phyloP scores from a whole-genome alignment of 2,329 filamentous ascomycete genomes.

The Apiospora rasikravindrae region DNA sequence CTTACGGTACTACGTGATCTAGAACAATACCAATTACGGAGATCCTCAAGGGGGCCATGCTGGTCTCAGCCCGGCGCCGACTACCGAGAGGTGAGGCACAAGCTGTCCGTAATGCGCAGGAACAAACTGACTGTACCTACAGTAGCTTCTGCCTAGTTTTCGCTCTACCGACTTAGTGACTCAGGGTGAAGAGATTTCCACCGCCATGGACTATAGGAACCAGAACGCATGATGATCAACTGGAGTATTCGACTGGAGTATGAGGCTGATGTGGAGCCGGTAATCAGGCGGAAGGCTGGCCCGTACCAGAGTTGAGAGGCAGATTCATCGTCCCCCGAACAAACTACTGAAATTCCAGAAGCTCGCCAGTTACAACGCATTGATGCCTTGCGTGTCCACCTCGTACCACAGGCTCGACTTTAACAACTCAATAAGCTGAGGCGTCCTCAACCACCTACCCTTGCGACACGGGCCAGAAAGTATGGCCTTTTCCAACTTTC shows the following conservation, averaged over 20 bases:
- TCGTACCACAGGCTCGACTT: background rate
- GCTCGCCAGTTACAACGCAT: constrained; percentile 8
- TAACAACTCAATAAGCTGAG: background rate
- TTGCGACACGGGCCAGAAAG: background rate
- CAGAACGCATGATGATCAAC: background rate
- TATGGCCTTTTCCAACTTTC: background rate
- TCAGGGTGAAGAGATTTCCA: constrained; percentile 2
- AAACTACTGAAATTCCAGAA: constrained; percentile 7
- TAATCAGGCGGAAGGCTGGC: constrained; percentile 8
- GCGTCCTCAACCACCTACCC: background rate
- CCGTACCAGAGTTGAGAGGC: background rate
- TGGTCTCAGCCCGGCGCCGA: constrained; percentile 12
- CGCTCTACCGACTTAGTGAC: background rate
- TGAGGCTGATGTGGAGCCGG: constrained; percentile 17
- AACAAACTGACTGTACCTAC: background rate
- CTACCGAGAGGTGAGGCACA: constrained; percentile 16
- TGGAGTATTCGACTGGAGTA: background rate
- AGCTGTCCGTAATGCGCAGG: background rate
- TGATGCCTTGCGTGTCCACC: constrained; percentile 9
- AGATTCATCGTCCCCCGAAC: constrained; percentile 3
- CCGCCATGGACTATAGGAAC: background rate
- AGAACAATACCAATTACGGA: constrained; percentile 15
- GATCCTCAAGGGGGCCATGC: background rate
- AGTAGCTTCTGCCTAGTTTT: background rate
- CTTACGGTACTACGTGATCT: constrained; percentile 13